Conservation (phyloP, 805 yeast species). For the Yamadazyma ubonensis region DNA sequence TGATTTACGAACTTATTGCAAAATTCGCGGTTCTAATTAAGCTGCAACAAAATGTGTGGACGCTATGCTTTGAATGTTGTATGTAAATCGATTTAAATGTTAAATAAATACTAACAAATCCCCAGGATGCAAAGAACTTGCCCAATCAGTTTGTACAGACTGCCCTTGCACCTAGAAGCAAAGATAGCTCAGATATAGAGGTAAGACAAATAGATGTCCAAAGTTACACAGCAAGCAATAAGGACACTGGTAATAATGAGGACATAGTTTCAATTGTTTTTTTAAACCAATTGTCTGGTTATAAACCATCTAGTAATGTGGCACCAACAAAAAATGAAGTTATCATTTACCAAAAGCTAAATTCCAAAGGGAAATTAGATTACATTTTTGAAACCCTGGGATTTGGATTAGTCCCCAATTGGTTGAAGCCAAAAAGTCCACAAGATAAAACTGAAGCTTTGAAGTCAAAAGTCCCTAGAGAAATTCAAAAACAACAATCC, state of each 20-base stretch:
- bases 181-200: neutral
- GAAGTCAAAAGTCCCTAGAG: conserved; percentile 27
- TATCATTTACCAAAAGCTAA: conserved; percentile 24
- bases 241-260: neutral
- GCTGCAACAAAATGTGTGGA: conserved; percentile 55
- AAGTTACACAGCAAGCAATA: conserved; percentile 3
- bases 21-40: neutral
- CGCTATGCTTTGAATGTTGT: conserved; percentile 51
- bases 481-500: conserved; percentile 36
- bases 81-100: conserved; percentile 9
- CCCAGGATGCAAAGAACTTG: conserved; percentile 25
- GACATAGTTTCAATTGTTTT: conserved; percentile 9
- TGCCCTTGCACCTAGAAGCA: conserved; percentile 10
- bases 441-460: conserved; percentile 16
- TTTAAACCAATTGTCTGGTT: conserved; percentile 13
- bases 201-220: neutral
- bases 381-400: conserved; percentile 54
- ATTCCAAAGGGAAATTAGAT: conserved; percentile 10
- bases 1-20: neutral
- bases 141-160: conserved; percentile 28
- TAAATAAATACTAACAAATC: conserved; percentile 6
- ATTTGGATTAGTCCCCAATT: conserved; percentile 78
- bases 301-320: conserved; percentile 51
- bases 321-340: conserved; percentile 60
- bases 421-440: conserved; percentile 50